Percentiles rank a stretch among this genome's conserved stretches.
phyloP scores from a whole-genome alignment of 768 basidiomycete species.

The Mycena haematopus region DNA sequence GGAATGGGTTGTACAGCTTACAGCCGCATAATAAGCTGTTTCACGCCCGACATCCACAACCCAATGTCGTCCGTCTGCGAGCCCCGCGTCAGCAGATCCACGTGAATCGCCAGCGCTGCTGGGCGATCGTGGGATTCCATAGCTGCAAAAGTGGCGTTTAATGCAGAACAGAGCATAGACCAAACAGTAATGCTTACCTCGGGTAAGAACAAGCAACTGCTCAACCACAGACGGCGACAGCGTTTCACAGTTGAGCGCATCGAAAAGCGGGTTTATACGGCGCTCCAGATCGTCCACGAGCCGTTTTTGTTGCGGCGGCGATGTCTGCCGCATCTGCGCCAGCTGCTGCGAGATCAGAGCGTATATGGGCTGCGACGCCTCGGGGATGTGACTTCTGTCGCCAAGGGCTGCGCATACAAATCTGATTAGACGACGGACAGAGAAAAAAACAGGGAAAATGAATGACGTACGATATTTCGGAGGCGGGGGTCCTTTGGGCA shows the following conservation, averaged over 20 bases:
- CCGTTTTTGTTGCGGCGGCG: constrained; percentile 85
- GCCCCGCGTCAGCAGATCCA: constrained; percentile 81
- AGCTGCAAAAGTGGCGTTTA: constrained; percentile 51
- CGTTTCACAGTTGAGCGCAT: constrained; percentile 90
- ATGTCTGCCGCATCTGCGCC: constrained; percentile 70
- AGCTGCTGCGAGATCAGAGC: constrained; percentile 70
- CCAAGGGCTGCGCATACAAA: constrained; percentile 68
- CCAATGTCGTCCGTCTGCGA: constrained; percentile 85
- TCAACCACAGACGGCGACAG: constrained; percentile 74
- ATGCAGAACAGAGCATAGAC: neutral
- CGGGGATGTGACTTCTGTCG: constrained; percentile 91
- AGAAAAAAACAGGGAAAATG: neutral
- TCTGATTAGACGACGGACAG: constrained; percentile 7
- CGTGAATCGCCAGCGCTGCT: constrained; percentile 81
- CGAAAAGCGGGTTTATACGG: constrained; percentile 85
- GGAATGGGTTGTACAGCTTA: constrained; percentile 34
- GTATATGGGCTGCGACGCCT: constrained; percentile 67
- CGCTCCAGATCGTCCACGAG: constrained; percentile 88
- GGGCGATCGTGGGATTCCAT: constrained; percentile 83
- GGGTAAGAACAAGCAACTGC: constrained; percentile 70
- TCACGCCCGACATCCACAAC: constrained; percentile 88
- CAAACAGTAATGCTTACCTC: constrained; percentile 57
- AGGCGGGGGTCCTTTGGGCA: constrained; percentile 40
- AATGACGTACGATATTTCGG: constrained; percentile 54
- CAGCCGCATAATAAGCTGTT: constrained; percentile 82